phyloP scores from a whole-genome alignment of 208 protist genomes.

The Trypanosoma mega region DNA sequence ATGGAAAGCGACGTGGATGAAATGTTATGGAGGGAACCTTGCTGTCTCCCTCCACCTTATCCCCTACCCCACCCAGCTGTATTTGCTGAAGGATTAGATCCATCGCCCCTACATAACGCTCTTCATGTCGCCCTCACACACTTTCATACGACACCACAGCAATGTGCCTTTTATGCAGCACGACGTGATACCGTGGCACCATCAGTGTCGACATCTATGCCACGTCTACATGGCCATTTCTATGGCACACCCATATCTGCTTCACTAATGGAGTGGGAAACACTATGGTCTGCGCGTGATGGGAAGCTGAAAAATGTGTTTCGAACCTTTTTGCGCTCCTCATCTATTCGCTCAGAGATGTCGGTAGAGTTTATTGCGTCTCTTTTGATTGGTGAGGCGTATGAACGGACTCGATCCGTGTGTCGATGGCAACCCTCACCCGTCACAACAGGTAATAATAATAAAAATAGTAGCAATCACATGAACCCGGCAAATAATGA shows the following conservation, averaged over 20 bases:
- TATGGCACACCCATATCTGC: not conserved
- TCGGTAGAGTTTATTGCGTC: slow-evolving; percentile 16
- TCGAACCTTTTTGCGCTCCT: not conserved
- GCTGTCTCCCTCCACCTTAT: not conserved
- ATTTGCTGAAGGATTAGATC: slow-evolving; percentile 4
- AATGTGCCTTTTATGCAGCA: too few relatives aligned
- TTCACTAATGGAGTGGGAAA: slow-evolving; percentile 5
- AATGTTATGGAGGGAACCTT: too few relatives aligned
- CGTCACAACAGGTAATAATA: not conserved
- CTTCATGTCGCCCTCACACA: slow-evolving; percentile 21
- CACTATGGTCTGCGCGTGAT: slow-evolving; percentile 12
- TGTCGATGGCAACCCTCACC: slow-evolving; percentile 1
- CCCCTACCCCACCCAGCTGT: not conserved
- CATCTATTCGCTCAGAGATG: slow-evolving; percentile 1
- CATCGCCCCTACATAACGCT: slow-evolving; percentile 5
- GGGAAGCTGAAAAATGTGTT: slow-evolving; percentile 9
- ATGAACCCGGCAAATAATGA: not conserved
- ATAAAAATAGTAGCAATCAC: not conserved
- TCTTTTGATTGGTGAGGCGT: slow-evolving; percentile 10
- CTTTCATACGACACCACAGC: not conserved
- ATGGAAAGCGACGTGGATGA: not conserved
- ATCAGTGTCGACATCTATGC: not conserved
- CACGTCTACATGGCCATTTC: not conserved
- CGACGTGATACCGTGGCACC: not conserved
- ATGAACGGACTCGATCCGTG: slow-evolving; percentile 9